These are phyloP conservation scores for Fistulinella prunicolor DNA, from an alignment of 768 basidiomycete species.

Conservation along the genomic window DNA sequence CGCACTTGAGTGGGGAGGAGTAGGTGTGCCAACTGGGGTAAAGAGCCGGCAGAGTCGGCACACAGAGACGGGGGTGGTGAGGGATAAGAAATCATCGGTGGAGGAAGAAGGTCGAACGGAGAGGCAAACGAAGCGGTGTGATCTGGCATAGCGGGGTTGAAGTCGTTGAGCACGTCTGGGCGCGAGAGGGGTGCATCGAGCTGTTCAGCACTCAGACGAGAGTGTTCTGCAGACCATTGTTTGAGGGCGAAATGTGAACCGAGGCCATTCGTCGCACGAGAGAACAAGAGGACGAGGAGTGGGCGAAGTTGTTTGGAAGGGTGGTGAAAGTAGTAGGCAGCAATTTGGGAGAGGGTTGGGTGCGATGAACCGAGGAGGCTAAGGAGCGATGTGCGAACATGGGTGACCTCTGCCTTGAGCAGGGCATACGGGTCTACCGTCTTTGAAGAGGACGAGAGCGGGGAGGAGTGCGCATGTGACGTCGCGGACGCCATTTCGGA, in stretches of 20 bases:
- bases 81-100: slow-evolving; percentile 22
- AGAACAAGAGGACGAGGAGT: slow-evolving; percentile 82
- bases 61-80: slow-evolving; percentile 24
- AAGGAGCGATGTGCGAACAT: slow-evolving; percentile 69
- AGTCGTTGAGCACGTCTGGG: slow-evolving; percentile 84
- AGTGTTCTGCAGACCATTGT: slow-evolving; percentile 58
- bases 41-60: slow-evolving; percentile 15
- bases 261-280: slow-evolving; percentile 91
- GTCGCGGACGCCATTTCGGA: slow-evolving; percentile 10
- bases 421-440: slow-evolving; percentile 62
- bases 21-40: slow-evolving; percentile 34
- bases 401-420: slow-evolving; percentile 68
- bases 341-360: slow-evolving; percentile 82
- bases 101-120: slow-evolving; percentile 50
- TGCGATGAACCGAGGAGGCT: slow-evolving; percentile 84
- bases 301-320: slow-evolving; percentile 91
- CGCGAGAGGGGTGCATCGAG: slow-evolving; percentile 79
- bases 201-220: slow-evolving; percentile 51
- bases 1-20: slow-evolving; percentile 84
- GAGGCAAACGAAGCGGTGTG: slow-evolving; percentile 64
- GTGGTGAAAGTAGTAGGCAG: slow-evolving; percentile 88
- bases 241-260: slow-evolving; percentile 62
- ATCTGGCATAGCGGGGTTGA: slow-evolving; percentile 85
- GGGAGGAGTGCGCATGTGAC: slow-evolving; percentile 14
- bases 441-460: slow-evolving; percentile 15